Percentiles rank a stretch among this genome's conserved stretches.
Conservation (phyloP, 257 asterid species). For the Misopates orontium region DNA sequence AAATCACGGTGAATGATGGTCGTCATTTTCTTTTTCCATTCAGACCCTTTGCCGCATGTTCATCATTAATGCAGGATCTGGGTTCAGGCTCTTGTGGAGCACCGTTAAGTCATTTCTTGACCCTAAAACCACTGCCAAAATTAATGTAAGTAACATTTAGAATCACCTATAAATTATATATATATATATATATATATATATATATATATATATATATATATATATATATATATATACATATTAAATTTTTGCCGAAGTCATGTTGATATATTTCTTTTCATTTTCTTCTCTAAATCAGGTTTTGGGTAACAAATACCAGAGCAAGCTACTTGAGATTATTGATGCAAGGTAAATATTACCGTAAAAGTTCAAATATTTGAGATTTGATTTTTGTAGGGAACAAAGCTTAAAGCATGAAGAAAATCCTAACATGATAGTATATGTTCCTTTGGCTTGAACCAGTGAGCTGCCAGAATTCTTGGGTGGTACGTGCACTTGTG, state of each 20-base stretch:
- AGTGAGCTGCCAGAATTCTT: conserved; percentile 94
- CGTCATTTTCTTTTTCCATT: neutral
- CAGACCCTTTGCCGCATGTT: conserved; percentile 91
- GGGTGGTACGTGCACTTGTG: conserved; percentile 95
- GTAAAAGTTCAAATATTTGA: neutral
- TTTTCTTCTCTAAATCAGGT: too few species aligned
- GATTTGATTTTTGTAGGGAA: neutral
- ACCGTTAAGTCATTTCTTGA: conserved; percentile 93
- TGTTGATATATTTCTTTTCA: conserved; percentile 6
- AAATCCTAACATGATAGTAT: conserved; percentile 7
- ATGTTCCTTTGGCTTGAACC: conserved; percentile 29
- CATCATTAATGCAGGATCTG: conserved; percentile 96
- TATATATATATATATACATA: too few species aligned
- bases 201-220: too few species aligned
- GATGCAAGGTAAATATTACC: conserved; percentile 65
- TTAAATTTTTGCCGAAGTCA: neutral
- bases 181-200: too few species aligned
- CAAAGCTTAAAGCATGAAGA: neutral
- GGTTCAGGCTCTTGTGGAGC: conserved; percentile 97
- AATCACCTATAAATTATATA: neutral
- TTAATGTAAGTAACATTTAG: conserved; percentile 52
- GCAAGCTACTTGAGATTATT: conserved; percentile 89
- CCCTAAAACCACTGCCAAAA: conserved; percentile 95
- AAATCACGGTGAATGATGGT: neutral
- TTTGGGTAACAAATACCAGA: conserved; percentile 84